A percentile compares a stretch with the other conserved stretches of the same genome.
phyloP scores from a whole-genome alignment of 2,329 filamentous ascomycete species.

The Claviceps digitariae region DNA sequence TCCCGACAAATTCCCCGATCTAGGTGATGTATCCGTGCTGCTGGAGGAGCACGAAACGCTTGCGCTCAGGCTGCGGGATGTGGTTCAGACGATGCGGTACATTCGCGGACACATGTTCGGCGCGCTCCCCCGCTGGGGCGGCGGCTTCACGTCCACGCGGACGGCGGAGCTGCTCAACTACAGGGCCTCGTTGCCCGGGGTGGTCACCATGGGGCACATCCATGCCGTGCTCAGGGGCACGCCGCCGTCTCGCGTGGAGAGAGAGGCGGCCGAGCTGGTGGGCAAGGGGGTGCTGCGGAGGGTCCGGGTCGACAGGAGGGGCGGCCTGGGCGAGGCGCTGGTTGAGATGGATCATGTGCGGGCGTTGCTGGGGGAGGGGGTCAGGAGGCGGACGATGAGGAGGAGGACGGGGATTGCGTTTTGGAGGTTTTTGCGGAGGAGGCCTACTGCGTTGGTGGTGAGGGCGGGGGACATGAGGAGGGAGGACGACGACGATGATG shows the following conservation, averaged over 20 bases:
- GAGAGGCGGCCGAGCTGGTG: conserved; percentile 50
- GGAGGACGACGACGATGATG: neutral
- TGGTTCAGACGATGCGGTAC: conserved; percentile 51
- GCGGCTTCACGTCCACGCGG: conserved; percentile 50
- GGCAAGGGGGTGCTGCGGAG: conserved; percentile 44
- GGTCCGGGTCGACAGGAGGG: conserved; percentile 48
- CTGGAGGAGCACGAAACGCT: conserved; percentile 26
- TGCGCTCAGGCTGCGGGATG: conserved; percentile 43
- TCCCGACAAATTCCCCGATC: conserved; percentile 42
- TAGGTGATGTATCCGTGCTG: conserved; percentile 41
- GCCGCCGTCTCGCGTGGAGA: conserved; percentile 51
- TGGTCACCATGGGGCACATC: conserved; percentile 54
- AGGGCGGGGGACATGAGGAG: neutral
- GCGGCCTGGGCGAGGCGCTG: conserved; percentile 50
- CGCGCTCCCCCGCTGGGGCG: conserved; percentile 36
- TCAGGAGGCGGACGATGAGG: conserved; percentile 20
- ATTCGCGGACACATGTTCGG: conserved; percentile 51
- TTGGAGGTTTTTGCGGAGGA: conserved; percentile 31
- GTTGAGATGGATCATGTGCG: conserved; percentile 45
- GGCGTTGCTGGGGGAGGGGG: conserved; percentile 23
- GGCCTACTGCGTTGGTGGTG: conserved; percentile 12
- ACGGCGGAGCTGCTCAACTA: conserved; percentile 51
- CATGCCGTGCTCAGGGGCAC: conserved; percentile 39
- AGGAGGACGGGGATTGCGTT: conserved; percentile 35
- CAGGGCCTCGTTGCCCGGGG: conserved; percentile 42